Evolutionary conservation across 1,284 basidiomycete genomes (phyloP), one percentile per base, ranked within the genome.

Genomic region (Anthracocystis setariae): DNA sequence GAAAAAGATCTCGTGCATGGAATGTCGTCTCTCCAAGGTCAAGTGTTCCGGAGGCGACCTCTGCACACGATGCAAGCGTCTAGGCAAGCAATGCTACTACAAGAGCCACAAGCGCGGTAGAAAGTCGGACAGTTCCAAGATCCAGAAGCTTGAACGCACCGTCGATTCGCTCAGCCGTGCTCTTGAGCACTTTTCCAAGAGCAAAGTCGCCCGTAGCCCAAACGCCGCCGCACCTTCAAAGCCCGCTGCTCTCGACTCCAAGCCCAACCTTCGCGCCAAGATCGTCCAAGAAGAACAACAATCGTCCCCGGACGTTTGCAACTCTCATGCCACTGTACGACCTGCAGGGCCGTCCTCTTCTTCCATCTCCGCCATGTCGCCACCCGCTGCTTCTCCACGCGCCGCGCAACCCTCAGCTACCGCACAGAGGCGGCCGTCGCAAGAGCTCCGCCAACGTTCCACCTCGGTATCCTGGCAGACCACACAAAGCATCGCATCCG

Each of bases 1-100:
- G 25, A 74, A 71, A 43, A 74, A 74, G 50, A 70, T 74, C 33
- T 70, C 66, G 17, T 74, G 72, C 64, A 64, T 74, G 61, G 72
- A 70, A 32, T 74, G 72, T 35, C 62, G 72, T 20, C 53, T 57
- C 27, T 63, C 58, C 51, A 74, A 74, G 37, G 72, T 74, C 38
- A 74, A 74, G 46, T 74, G 72, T 37, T 62, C 67, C 33, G 67
- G 68, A 23, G 68, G 64, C 18, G 51, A 62, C n/a, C 51, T 61
- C 5, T 74, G 72, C 54, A 46, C 47, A 3, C 62, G 72, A 3
- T 74, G 72, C 60, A 61, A 67, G 46, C 62, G 72, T 33, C 55
- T 71, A 0, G 58, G 55, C 27, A 66, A 66, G 29, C 52, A 58
- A 35, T 74, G 72, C 58, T 63, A 53, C 50, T 74, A 66, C 56